Evolutionary conservation across 2,329 filamentous ascomycete genomes (phyloP).

Genomic region (Didymella lethalis): DNA sequence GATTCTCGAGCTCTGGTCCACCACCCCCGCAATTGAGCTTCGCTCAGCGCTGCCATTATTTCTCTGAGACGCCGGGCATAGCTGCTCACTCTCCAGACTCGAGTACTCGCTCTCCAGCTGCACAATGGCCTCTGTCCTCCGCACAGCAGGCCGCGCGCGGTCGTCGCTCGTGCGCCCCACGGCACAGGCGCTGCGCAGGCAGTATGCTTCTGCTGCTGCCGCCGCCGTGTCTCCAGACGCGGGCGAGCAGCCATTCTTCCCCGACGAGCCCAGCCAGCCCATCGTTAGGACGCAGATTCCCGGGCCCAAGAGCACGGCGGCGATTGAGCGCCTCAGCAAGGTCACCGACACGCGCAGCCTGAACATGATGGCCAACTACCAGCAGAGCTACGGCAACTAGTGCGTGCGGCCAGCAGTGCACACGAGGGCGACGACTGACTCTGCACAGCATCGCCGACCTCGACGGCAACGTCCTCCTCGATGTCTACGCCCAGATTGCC

Average conservation of each 20-base stretch:
- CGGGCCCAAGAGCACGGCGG: conserved; percentile 75
- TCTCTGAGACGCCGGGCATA: background rate
- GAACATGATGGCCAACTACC: conserved; percentile 64
- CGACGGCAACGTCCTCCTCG: conserved; percentile 75
- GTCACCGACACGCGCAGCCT: conserved; percentile 87
- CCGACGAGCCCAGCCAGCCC: conserved; percentile 66
- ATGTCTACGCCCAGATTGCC: conserved; percentile 88
- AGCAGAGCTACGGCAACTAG: conserved; percentile 72
- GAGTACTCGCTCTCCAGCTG: background rate
- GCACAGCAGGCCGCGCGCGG: conserved; percentile 33
- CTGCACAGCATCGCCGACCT: conserved; percentile 65
- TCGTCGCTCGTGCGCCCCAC: conserved; percentile 26
- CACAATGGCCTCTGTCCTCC: conserved; percentile 46
- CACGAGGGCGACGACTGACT: background rate
- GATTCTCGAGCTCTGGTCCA: conserved; percentile 6
- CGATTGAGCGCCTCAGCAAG: conserved; percentile 73
- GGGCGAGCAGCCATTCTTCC: conserved; percentile 61
- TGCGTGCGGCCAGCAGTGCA: background rate
- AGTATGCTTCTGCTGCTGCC: conserved; percentile 45
- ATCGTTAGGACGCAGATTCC: conserved; percentile 69
- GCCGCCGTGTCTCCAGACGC: conserved; percentile 43
- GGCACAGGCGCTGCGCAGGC: conserved; percentile 31
- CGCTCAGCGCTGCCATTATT: conserved; percentile 11
- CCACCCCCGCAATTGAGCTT: conserved; percentile 18
- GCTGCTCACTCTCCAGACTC: background rate